Evolutionary conservation across 169 alveolate genomes (phyloP), one percentile per base, ranked within the genome.

Genomic region (Cryptosporidium muris): DNA sequence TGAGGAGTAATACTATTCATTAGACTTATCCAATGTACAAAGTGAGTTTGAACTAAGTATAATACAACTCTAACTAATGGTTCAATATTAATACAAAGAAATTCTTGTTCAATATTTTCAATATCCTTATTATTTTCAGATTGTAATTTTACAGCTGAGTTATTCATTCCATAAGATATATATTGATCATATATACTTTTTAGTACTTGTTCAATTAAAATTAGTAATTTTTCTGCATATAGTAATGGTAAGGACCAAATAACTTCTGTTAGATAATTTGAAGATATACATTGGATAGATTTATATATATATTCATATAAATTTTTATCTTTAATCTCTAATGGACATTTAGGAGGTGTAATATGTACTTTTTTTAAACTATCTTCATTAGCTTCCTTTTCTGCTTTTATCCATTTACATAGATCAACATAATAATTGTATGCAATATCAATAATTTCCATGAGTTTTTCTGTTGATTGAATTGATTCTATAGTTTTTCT

Each of bases 401-500:
- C 54, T 9, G 12, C 8, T 49, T 49, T 49, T 49, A 9, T 49
- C 58, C 47, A 81, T 63, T 90, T 80, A 38, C 82, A 54, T 80
- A 90, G 14, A 43, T 66, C 81, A 80, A 62, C 42, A 81, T 65
- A 40, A 80, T 85, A 51, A 85, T 52, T 90, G 81, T 90, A 80
- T 63, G 91, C 81, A 49, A 88, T 81, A 56, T 88, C 93, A 25
- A 88, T 53, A 38, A 81, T 66, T 37, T 90, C 91, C 25, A 92
- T 92, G 56, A 92, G 80, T 48, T 91, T 88, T 62, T 92, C 95
- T 7, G 95, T 82, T 1, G 95, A 90, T 63, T 92, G 91, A 8
- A 92, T 90, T 1, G 94, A 81, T 63, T 92, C 94, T 38, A 92
- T 80, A 5, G 95, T 92, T 88, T 92, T 90, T 40, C 92, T 82